Conservation (phyloP, 305 asterid genomes). For the Lippia alba region DNA sequence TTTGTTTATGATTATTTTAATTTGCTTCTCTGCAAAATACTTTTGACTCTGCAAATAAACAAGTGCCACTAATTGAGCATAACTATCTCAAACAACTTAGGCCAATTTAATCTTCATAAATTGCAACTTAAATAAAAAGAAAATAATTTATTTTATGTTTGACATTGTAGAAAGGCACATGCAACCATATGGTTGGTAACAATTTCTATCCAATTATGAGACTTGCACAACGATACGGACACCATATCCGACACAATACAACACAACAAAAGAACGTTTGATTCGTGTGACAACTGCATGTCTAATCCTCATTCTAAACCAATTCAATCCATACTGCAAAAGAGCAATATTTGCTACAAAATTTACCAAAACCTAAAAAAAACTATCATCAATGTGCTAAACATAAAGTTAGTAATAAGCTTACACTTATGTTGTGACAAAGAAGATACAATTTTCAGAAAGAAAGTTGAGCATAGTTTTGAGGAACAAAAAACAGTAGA, state of each 20-base stretch:
- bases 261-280: too few species aligned
- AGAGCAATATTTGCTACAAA: background rate
- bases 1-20: slow-evolving; percentile 12
- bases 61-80: slow-evolving; percentile 1
- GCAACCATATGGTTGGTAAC: slow-evolving; percentile 39
- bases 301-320: too few species aligned
- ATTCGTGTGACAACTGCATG: too few species aligned
- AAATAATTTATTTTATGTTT: slow-evolving; percentile 8
- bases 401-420: background rate
- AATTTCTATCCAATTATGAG: slow-evolving; percentile 4
- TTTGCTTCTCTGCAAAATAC: background rate
- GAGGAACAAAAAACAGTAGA: background rate
- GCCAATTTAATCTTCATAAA: slow-evolving; percentile 1
- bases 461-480: background rate
- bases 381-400: slow-evolving; percentile 7
- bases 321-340: background rate
- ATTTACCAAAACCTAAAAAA: slow-evolving; percentile 6
- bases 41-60: slow-evolving; percentile 6
- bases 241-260: too few species aligned
- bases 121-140: slow-evolving; percentile 5
- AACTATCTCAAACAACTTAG: slow-evolving; percentile 13
- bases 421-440: background rate
- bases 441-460: background rate
- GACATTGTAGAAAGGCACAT: slow-evolving; percentile 31
- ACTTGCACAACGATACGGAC: too few species aligned